Evolutionary conservation across 371 early-diverging fungal genomes (phyloP), one percentile per base, ranked within the genome.

Genomic region (Rhizopus microsporus): DNA sequence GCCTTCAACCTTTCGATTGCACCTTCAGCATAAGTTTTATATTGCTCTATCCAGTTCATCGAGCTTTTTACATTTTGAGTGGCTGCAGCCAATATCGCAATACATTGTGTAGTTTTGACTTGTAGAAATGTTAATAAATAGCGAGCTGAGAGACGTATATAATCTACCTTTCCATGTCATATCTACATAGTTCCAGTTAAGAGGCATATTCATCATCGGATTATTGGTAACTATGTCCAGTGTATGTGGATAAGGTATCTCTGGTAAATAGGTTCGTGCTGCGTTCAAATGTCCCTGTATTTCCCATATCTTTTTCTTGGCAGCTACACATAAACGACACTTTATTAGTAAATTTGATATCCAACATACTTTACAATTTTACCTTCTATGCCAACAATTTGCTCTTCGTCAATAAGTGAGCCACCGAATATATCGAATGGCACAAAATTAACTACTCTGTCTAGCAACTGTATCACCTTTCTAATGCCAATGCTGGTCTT

Each of bases 381-480:
- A 74, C 74, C 58, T 63, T 74, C 72, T 7, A 75, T 17, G 33
- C 68, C 67, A 13, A 62, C 54, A 5, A 69, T 45, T 46, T 75
- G 75, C 37, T 72, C 63, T n/a, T 51, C 59, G 51, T 76, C 77
- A 53, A 76, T 60, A 33, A 71, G 48, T 2, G 65, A 61, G 1
- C 66, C 71, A 48, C 67, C 71, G 67, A 76, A 76, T 17, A 76
- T 54, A 31, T 76, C 77, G 54, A 76, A 76, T 3, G 73, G 69
- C 5, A 66, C 63, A 44, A 71, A 76, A 33, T 66, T 63, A 9
- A 69, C 37, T 0, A 64, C 58, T 30, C 56, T 65, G 32, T 67
- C 67, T 12, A 73, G 15, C n/a, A 73, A 32, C 7, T 68, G 53
- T 12, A 64, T 44, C 3, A 58, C 61, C 40, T 66, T 70, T 16